A percentile compares a stretch with the other conserved stretches of the same genome.
These are phyloP conservation scores for Candida tallmaniae DNA, from an alignment of 805 yeast species.

Conservation along the genomic window DNA sequence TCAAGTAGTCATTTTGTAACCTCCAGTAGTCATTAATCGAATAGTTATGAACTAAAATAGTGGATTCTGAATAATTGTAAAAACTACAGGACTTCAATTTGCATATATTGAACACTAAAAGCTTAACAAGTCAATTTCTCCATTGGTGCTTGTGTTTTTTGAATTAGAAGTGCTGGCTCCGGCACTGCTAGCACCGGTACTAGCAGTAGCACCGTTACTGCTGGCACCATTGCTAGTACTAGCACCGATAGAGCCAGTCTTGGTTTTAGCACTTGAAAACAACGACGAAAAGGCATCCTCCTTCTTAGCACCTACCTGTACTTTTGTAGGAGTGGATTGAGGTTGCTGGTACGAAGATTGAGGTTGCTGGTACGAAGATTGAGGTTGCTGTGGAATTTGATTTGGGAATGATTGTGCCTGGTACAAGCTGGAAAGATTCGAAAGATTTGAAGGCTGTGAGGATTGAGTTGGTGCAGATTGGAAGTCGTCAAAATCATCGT, in stretches of 20 bases:
- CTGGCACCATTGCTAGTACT: too few species aligned
- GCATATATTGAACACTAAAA: constrained; percentile 16
- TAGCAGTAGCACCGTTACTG: too few species aligned
- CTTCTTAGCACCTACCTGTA: constrained; percentile 37
- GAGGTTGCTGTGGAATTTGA: constrained; percentile 13
- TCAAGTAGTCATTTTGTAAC: too few species aligned
- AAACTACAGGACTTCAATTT: too few species aligned
- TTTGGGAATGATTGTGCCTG: constrained; percentile 13
- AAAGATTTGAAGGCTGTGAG: constrained; percentile 18
- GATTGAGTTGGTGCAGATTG: constrained; percentile 53
- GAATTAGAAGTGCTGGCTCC: constrained; percentile 2
- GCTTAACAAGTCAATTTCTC: constrained; percentile 48
- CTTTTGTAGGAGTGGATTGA: constrained; percentile 26
- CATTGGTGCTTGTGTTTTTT: constrained; percentile 16
- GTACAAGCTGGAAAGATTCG: constrained; percentile 22
- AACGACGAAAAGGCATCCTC: constrained; percentile 72
- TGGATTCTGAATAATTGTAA: too few species aligned
- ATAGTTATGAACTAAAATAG: too few species aligned
- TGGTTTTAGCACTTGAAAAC: constrained; percentile 60
- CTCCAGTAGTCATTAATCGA: too few species aligned
- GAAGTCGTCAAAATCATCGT: constrained; percentile 79
- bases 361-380: constrained; percentile 6
- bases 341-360: constrained; percentile 5
- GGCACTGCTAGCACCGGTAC: too few species aligned
- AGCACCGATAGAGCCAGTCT: too few species aligned